Conservation (phyloP, 2,329 filamentous ascomycete species). For the Fusarium equiseti region DNA sequence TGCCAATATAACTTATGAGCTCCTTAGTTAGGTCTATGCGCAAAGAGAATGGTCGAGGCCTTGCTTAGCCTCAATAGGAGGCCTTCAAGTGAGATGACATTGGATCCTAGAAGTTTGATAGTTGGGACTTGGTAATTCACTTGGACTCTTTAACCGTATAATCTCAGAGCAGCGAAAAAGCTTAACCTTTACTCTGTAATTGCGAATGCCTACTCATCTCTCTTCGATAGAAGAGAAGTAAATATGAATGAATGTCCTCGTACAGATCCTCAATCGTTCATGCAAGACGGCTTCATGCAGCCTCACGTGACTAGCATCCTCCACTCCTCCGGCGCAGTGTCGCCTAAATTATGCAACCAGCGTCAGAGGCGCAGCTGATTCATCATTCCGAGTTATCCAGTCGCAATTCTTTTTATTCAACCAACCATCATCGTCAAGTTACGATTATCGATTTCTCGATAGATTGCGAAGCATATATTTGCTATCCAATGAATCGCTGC, state of each 20-base stretch:
- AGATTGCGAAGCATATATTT: constrained; percentile 29
- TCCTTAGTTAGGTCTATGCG: constrained; percentile 12
- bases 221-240: neutral
- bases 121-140: too few species aligned
- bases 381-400: constrained; percentile 18
- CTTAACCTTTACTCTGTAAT: neutral
- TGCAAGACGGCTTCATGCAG: neutral
- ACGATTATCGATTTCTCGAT: constrained; percentile 9
- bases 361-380: constrained; percentile 36
- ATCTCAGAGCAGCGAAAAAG: neutral
- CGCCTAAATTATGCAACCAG: constrained; percentile 27
- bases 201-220: neutral
- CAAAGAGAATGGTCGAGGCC: constrained; percentile 25
- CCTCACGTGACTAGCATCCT: constrained; percentile 17
- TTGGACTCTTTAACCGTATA: neutral
- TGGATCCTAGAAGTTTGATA: neutral
- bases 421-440: constrained; percentile 8
- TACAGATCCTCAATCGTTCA: neutral
- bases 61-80: constrained; percentile 40
- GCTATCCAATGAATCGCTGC: constrained; percentile 40
- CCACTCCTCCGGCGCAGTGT: neutral
- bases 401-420: constrained; percentile 8
- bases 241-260: neutral
- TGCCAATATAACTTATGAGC: constrained; percentile 1
- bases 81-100: constrained; percentile 18